Evolutionary conservation across 352 stramenopile genomes (phyloP).

Genomic region (Plasmopara muralis): DNA sequence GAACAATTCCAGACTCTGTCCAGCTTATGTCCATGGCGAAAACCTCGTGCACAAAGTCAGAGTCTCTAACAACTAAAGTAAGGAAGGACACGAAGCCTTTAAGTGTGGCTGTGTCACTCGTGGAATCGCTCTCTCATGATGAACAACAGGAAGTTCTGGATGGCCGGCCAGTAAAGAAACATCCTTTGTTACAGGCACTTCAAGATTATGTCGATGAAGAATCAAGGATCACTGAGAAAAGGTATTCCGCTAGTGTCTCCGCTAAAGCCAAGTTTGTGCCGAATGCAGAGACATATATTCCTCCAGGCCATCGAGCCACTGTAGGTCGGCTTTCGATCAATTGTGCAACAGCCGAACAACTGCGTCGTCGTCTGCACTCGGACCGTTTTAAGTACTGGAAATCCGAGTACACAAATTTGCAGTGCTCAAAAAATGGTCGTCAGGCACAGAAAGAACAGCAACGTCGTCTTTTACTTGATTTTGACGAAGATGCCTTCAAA

Average conservation of each 20-base stretch:
- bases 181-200: constrained; percentile 56
- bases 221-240: constrained; percentile 20
- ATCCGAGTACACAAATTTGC: constrained; percentile 33
- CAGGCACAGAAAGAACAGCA: constrained; percentile 34
- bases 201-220: constrained; percentile 61
- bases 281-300: constrained; percentile 34
- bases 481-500: constrained; percentile 33
- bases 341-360: constrained; percentile 26
- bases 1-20: constrained; percentile 5
- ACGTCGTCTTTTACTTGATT: constrained; percentile 36
- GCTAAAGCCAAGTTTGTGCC: constrained; percentile 30
- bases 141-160: constrained; percentile 66
- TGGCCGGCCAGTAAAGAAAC: constrained; percentile 47
- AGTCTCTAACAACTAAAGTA: constrained; percentile 5
- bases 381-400: constrained; percentile 45
- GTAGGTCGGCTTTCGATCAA: constrained; percentile 30
- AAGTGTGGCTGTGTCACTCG: constrained; percentile 61
- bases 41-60: constrained; percentile 22
- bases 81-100: constrained; percentile 36
- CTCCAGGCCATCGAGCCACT: constrained; percentile 7
- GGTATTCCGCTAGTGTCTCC: constrained; percentile 10
- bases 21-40: constrained; percentile 27
- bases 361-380: constrained; percentile 30
- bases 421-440: constrained; percentile 27
- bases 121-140: constrained; percentile 62